These are phyloP conservation scores for Fusarium palustre DNA, from an alignment of 2,329 filamentous ascomycete species.

Conservation along the genomic window DNA sequence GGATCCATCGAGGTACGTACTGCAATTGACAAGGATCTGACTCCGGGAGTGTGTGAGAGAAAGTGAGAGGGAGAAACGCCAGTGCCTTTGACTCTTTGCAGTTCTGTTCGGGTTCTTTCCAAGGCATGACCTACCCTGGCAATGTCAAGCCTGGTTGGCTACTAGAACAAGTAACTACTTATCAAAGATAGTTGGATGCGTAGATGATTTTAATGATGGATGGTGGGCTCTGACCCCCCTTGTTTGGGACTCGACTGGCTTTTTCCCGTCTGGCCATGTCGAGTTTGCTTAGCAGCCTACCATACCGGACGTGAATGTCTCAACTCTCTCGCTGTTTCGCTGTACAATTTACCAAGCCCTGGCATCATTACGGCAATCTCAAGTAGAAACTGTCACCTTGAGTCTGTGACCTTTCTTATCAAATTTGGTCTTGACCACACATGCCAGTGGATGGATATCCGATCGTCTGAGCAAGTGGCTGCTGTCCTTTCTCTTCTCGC, in stretches of 20 bases:
- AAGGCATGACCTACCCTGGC: constrained; percentile 13
- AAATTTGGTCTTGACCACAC: constrained; percentile 13
- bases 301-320: constrained; percentile 41
- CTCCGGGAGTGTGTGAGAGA: neutral
- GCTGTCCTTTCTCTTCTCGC: constrained; percentile 1
- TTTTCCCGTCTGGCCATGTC: constrained; percentile 25
- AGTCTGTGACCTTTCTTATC: constrained; percentile 13
- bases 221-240: constrained; percentile 41
- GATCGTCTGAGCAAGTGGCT: constrained; percentile 6
- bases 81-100: constrained; percentile 10
- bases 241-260: constrained; percentile 16
- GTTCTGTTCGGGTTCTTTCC: constrained; percentile 3
- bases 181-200: neutral
- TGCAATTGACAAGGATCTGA: constrained; percentile 3
- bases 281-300: constrained; percentile 28
- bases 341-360: constrained; percentile 39
- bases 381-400: constrained; percentile 5
- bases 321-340: constrained; percentile 42
- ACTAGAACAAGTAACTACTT: constrained; percentile 22
- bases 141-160: constrained; percentile 4
- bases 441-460: constrained; percentile 26
- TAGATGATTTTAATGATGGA: constrained; percentile 27
- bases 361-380: constrained; percentile 17
- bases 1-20: constrained; percentile 23
- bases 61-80: neutral